These are phyloP conservation scores for Neurospora sp. DNA, from an alignment of 2,329 filamentous ascomycete species.

Conservation along the genomic window DNA sequence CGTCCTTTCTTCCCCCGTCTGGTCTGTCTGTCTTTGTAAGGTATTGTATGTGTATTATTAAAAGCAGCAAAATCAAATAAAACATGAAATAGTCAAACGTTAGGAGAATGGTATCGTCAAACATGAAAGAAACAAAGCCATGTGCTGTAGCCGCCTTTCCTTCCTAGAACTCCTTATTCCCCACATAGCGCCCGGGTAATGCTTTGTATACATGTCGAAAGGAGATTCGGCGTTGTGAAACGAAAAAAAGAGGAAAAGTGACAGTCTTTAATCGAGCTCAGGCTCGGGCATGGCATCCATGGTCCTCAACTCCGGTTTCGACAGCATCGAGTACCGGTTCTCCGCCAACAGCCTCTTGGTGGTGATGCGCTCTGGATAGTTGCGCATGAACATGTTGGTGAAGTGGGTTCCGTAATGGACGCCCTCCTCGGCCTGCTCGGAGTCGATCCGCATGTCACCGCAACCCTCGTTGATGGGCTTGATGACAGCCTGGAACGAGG, in stretches of 20 bases:
- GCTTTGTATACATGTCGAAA: not conserved
- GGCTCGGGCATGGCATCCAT: slow-evolving; percentile 11
- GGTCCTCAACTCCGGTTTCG: slow-evolving; percentile 19
- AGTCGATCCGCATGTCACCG: slow-evolving; percentile 19
- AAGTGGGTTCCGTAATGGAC: slow-evolving; percentile 44
- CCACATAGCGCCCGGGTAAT: not conserved
- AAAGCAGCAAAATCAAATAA: not conserved
- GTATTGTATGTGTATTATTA: not conserved
- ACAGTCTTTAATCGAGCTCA: not conserved
- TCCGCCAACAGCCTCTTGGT: slow-evolving; percentile 28
- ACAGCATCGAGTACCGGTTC: slow-evolving; percentile 20
- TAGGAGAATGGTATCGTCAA: not conserved
- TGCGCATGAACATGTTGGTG: slow-evolving; percentile 41
- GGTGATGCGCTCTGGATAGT: slow-evolving; percentile 37
- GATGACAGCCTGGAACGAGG: slow-evolving; percentile 35
- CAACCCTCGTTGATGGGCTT: slow-evolving; percentile 31
- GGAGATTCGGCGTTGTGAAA: not conserved
- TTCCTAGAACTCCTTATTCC: not conserved
- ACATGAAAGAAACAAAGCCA: not conserved
- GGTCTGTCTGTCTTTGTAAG: not conserved
- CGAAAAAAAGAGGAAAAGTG: not conserved
- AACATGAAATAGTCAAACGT: not conserved
- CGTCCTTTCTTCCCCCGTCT: not conserved
- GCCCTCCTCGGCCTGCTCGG: slow-evolving; percentile 21
- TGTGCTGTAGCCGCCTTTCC: not conserved